A percentile compares a stretch with the other conserved stretches of the same genome.
Evolutionary conservation across 2,329 filamentous ascomycete species (phyloP).

Genomic region (Alternaria incomplexa): DNA sequence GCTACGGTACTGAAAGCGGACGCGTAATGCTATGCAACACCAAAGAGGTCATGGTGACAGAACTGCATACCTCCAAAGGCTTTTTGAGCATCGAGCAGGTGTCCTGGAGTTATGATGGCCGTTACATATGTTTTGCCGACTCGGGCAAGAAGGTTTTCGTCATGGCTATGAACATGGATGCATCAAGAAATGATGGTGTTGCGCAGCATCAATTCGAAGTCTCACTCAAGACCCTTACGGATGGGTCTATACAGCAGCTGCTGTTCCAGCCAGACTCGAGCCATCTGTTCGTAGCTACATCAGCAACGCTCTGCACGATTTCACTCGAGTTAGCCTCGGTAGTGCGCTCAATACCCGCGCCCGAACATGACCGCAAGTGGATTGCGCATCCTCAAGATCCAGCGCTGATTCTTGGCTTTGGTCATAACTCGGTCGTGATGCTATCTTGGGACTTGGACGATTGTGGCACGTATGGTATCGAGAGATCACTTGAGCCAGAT

Average conservation of each 20-base stretch:
- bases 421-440: neutral
- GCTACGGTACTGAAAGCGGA: neutral
- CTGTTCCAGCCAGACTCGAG: neutral
- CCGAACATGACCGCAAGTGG: neutral
- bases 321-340: neutral
- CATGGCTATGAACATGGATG: neutral
- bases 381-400: neutral
- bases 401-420: neutral
- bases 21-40: neutral
- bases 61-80: neutral
- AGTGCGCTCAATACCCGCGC: neutral
- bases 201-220: neutral
- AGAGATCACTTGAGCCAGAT: neutral
- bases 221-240: neutral
- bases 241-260: neutral
- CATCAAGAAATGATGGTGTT: neutral
- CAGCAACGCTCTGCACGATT: neutral
- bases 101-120: neutral
- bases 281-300: neutral
- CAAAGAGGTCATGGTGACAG: neutral
- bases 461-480: neutral
- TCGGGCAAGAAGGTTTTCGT: neutral
- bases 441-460: neutral
- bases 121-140: neutral
- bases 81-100: neutral